Base-by-base conservation (phyloP, 805 yeast species). In the Sugiyamaella lignohabitans region DNA sequence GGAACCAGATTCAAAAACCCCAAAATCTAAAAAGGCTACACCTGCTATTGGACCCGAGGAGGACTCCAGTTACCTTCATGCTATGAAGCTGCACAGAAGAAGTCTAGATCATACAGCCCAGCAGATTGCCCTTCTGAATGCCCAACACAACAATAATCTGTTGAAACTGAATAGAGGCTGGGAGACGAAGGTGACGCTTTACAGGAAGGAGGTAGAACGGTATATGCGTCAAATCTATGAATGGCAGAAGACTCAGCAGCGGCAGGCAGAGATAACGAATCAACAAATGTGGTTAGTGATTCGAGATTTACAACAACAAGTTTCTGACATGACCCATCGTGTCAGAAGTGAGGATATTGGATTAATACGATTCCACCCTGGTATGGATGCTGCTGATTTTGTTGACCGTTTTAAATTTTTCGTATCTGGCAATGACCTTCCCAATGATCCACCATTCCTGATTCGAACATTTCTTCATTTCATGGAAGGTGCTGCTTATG, bases 171-270 rank as follows among this genome's bases (percentile, higher is more conserved):
- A 27, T 27, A 8, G 32, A 8, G 32, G 32, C 11, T 27, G 32
- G 41, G 41, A 38, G 16, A 16, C 11, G 18, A 17, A 24, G 11
- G 19, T 38, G 5, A 17, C n/a, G 11, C 24, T 16, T 3, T 24
- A 38, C 29, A 21, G 41, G 8, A 24, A 17, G 10, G 27, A 38
- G 3, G 41, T 38, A 4, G 41, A 38, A 18, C 24, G 18, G 14
- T 43, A 43, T 34, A 20, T 43, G 32, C 8, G 40, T 16, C 23
- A 36, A n/a, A 17, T 43, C 24, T 36, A 36, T 22, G 40, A 43
- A 36, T 43, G 46, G 46, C 46, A 43, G 35, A 21, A 40, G 6
- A 20, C 30, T 19, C 38, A 41, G 3, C 44, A 41, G 38, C 29
- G 30, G 5, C 20, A 30, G 24, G 23, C 24, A 3, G 42, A 39